These are phyloP conservation scores for Diaporthe sp. DNA, from an alignment of 2,329 filamentous ascomycete genomes.

Conservation along the genomic window DNA sequence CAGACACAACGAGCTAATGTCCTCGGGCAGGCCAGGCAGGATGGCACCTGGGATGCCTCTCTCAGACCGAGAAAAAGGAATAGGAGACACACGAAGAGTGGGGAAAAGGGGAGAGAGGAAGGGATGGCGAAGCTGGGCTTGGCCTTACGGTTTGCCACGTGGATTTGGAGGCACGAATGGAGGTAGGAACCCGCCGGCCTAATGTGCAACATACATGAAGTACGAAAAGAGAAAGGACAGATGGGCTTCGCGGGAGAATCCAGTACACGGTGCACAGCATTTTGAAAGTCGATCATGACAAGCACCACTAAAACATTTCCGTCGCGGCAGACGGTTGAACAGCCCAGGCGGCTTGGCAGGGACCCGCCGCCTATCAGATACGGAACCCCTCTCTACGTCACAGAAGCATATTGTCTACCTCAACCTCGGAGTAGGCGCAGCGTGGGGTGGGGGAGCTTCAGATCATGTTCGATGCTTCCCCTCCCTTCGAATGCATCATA, in stretches of 20 bases:
- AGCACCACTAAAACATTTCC: not conserved
- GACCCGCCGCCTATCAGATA: not conserved
- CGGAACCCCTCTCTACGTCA: conserved; percentile 2
- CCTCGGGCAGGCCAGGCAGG: not conserved
- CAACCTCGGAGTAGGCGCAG: not conserved
- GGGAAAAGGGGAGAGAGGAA: not conserved
- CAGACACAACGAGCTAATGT: not conserved
- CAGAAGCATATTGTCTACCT: not conserved
- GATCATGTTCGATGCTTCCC: not conserved
- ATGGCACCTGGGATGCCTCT: not conserved
- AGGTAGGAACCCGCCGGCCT: not conserved
- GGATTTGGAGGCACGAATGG: not conserved
- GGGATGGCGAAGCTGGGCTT: not conserved
- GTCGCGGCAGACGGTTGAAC: not conserved
- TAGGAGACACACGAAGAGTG: not conserved
- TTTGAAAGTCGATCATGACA: conserved; percentile 8
- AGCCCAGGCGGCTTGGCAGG: conserved; percentile 20
- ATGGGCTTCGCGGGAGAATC: not conserved
- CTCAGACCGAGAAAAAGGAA: not conserved
- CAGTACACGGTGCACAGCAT: conserved; percentile 3
- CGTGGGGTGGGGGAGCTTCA: conserved; percentile 7
- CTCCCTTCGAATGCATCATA: conserved; percentile 11
- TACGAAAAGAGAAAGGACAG: not conserved
- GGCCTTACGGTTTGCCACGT: not conserved
- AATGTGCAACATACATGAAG: not conserved